Percentiles rank a stretch among this genome's conserved stretches.
Conservation (phyloP, 202 grass and related monocot genomes). For the Carex arenaria region DNA sequence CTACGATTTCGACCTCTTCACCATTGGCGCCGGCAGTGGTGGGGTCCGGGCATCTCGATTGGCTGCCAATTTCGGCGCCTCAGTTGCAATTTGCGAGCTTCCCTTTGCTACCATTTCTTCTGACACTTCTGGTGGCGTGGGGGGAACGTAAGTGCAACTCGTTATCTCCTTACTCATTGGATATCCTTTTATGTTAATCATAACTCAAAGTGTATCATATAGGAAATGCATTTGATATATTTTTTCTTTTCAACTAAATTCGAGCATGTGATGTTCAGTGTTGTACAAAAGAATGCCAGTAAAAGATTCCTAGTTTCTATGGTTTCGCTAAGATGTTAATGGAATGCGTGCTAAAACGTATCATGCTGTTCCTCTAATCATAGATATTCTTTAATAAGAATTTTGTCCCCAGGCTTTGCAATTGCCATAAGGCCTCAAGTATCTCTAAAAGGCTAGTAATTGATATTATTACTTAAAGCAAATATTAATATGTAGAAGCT, state of each 20-base stretch:
- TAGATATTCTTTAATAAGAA: background rate
- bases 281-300: background rate
- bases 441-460: background rate
- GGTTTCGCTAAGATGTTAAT: background rate
- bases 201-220: background rate
- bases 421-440: background rate
- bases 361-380: background rate
- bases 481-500: background rate
- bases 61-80: constrained; percentile 64
- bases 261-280: background rate
- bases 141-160: constrained; percentile 70
- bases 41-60: constrained; percentile 90
- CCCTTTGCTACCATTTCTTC: constrained; percentile 75
- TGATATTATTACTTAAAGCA: background rate
- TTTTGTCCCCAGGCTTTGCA: background rate
- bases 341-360: background rate
- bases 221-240: background rate
- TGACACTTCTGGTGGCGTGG: constrained; percentile 58
- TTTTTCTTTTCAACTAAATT: background rate
- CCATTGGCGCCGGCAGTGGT: constrained; percentile 90
- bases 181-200: background rate
- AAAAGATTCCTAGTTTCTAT: background rate
- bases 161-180: background rate
- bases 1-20: constrained; percentile 92
- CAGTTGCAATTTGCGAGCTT: constrained; percentile 84